Conservation (phyloP, 768 basidiomycete genomes). For the Psilocybe azurescens region DNA sequence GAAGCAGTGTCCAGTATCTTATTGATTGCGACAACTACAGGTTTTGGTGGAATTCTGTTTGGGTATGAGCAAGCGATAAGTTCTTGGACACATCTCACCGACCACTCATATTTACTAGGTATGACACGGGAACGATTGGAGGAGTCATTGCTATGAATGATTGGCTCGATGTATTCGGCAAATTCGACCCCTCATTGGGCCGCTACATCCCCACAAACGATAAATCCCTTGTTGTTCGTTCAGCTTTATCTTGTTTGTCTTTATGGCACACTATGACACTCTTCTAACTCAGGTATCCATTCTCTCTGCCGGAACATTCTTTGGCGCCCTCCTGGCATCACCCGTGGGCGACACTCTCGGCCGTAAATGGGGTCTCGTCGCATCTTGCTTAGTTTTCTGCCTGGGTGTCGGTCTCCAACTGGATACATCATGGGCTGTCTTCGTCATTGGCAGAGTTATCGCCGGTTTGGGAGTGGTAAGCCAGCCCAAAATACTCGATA, state of each 20-base stretch:
- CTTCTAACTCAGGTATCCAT: slow-evolving; percentile 45
- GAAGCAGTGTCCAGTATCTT: not conserved
- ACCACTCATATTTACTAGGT: slow-evolving; percentile 29
- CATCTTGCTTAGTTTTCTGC: slow-evolving; percentile 63
- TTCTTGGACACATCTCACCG: not conserved
- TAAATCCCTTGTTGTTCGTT: slow-evolving; percentile 42
- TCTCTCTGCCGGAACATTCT: slow-evolving; percentile 86
- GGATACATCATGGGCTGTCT: slow-evolving; percentile 40
- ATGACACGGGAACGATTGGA: slow-evolving; percentile 84
- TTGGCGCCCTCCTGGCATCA: slow-evolving; percentile 62
- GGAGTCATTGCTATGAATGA: slow-evolving; percentile 72
- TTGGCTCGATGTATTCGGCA: slow-evolving; percentile 57
- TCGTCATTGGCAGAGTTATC: slow-evolving; percentile 45
- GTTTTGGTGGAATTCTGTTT: slow-evolving; percentile 52
- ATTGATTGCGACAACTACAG: slow-evolving; percentile 13
- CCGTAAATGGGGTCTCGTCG: slow-evolving; percentile 61
- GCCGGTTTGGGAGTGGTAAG: slow-evolving; percentile 73
- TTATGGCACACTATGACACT: not conserved
- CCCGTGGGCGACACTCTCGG: slow-evolving; percentile 48
- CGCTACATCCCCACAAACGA: slow-evolving; percentile 50
- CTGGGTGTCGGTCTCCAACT: slow-evolving; percentile 71
- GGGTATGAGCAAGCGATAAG: slow-evolving; percentile 31
- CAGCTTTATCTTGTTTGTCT: too few relatives aligned
- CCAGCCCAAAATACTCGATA: not conserved
- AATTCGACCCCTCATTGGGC: slow-evolving; percentile 22